These are phyloP conservation scores for Cudoniella acicularis DNA, from an alignment of 495 filamentous ascomycete species.

Conservation along the genomic window DNA sequence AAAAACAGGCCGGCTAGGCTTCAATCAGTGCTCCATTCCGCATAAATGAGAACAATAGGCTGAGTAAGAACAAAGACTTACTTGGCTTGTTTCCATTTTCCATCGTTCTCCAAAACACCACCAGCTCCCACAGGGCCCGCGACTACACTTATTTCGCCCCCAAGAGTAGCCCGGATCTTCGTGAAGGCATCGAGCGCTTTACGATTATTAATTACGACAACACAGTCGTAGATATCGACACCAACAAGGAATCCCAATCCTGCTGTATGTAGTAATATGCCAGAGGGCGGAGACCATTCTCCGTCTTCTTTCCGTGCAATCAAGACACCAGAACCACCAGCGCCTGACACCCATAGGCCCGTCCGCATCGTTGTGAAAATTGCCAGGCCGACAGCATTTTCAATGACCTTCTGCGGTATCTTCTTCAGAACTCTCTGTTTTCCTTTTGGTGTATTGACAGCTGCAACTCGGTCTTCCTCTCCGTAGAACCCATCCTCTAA, in stretches of 20 bases:
- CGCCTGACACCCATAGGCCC: constrained; percentile 85
- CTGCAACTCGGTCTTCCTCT: constrained; percentile 18
- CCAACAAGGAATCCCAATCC: constrained; percentile 85
- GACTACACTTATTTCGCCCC: constrained; percentile 70
- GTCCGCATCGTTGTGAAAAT: constrained; percentile 94
- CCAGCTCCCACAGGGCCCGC: constrained; percentile 78
- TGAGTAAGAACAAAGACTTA: not conserved
- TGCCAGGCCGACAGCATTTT: constrained; percentile 79
- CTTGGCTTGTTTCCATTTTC: constrained; percentile 39
- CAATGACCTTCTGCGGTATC: constrained; percentile 77
- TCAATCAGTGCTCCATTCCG: not conserved
- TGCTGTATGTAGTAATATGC: constrained; percentile 81
- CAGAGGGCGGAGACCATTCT: constrained; percentile 84
- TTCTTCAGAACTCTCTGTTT: constrained; percentile 74
- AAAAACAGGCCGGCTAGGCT: constrained; percentile 59
- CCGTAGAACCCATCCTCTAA: constrained; percentile 43
- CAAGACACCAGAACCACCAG: constrained; percentile 79
- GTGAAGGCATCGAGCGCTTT: constrained; percentile 79
- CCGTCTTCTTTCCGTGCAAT: constrained; percentile 76
- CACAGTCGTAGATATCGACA: constrained; percentile 91
- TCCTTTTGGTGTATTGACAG: constrained; percentile 50
- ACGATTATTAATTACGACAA: constrained; percentile 82
- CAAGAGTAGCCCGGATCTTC: constrained; percentile 69
- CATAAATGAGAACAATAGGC: not conserved
- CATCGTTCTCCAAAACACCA: constrained; percentile 67